Evolutionary conservation across 1,284 basidiomycete genomes (phyloP).

Genomic region (Marasmius fiardii): DNA sequence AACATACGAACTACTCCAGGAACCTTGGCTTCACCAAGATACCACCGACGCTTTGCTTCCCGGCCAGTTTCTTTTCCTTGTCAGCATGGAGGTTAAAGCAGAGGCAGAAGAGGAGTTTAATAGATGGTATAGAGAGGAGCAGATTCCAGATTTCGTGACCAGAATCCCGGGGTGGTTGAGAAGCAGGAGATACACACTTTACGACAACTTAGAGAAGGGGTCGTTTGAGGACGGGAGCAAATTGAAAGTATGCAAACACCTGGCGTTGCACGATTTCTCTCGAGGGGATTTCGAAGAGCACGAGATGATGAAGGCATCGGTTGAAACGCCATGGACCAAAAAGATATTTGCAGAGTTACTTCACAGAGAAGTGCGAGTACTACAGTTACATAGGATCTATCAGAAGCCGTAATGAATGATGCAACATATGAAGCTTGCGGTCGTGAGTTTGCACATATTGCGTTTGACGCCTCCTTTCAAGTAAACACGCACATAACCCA

Average conservation of each 20-base stretch:
- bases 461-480: no score
- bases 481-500: no score
- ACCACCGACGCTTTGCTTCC: slow-evolving; percentile 5
- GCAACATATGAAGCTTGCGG: no score
- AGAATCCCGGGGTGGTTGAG: slow-evolving; percentile 10
- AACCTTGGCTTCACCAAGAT: not conserved
- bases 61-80: slow-evolving; percentile 1
- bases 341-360: not conserved
- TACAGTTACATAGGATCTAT: slow-evolving; percentile 1
- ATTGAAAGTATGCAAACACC: slow-evolving; percentile 8
- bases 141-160: slow-evolving; percentile 2
- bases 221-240: not conserved
- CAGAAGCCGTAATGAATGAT: not conserved
- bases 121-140: slow-evolving; percentile 12
- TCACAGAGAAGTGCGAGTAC: not conserved
- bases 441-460: no score
- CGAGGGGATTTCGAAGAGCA: slow-evolving; percentile 2
- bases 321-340: slow-evolving; percentile 6
- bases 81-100: slow-evolving; percentile 3
- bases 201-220: slow-evolving; percentile 1
- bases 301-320: slow-evolving; percentile 6
- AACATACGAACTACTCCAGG: slow-evolving; percentile 7
- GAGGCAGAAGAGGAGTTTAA: slow-evolving; percentile 14
- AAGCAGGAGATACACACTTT: slow-evolving; percentile 8
- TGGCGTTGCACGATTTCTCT: slow-evolving; percentile 14